phyloP scores from a whole-genome alignment of 1,284 basidiomycete genomes.

The Puccinia triticina region DNA sequence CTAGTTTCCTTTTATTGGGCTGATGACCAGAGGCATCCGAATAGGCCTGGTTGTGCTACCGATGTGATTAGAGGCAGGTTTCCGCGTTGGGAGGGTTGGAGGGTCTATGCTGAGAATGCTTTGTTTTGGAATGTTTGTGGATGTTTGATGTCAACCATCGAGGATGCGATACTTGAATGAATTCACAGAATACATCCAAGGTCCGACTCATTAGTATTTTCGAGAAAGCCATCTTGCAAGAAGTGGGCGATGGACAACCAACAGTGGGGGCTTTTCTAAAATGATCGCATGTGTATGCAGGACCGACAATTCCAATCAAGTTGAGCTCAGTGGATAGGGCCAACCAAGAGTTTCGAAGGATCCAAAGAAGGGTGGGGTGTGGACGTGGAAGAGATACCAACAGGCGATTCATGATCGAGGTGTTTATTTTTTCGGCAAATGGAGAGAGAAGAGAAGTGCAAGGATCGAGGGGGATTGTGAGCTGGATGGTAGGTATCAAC shows the following conservation, averaged over 20 bases:
- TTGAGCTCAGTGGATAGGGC: background rate
- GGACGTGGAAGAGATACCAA: background rate
- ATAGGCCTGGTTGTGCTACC: no score
- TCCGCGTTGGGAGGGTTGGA: no score
- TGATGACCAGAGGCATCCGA: no score
- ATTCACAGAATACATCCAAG: background rate
- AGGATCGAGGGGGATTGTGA: background rate
- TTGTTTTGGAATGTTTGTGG: no score
- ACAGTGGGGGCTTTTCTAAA: background rate
- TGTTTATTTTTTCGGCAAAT: background rate
- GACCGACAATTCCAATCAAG: background rate
- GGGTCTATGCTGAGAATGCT: no score
- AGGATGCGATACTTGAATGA: background rate
- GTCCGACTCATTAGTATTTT: background rate
- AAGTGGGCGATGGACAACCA: background rate
- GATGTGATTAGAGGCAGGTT: no score
- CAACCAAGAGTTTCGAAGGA: background rate
- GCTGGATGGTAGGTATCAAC: background rate
- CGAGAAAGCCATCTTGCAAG: background rate
- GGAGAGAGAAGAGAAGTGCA: background rate
- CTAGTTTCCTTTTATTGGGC: no score
- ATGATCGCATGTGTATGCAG: background rate
- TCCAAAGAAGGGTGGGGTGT: background rate
- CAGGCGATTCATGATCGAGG: background rate
- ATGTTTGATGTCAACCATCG: background rate